phyloP scores from a whole-genome alignment of 805 yeast species.

The Maudiozyma pseudohumilis region DNA sequence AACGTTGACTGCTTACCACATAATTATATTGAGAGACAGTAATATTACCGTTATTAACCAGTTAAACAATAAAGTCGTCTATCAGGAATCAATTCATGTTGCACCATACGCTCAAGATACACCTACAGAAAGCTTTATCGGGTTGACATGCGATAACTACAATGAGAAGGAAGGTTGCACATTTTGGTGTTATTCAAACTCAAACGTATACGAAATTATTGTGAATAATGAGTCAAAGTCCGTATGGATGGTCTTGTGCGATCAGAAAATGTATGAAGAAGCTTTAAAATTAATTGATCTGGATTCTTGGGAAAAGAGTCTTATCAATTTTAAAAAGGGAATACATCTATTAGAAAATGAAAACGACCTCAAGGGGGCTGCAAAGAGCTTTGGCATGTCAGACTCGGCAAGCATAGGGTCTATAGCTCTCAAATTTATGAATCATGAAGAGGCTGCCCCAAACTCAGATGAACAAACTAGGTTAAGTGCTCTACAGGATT shows the following conservation, averaged over 20 bases:
- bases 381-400: slow-evolving; percentile 45
- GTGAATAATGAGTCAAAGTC: slow-evolving; percentile 59
- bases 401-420: slow-evolving; percentile 62
- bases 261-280: slow-evolving; percentile 45
- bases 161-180: slow-evolving; percentile 35
- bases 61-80: slow-evolving; percentile 39
- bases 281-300: slow-evolving; percentile 42
- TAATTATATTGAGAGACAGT: slow-evolving; percentile 37
- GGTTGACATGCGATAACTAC: slow-evolving; percentile 40
- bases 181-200: slow-evolving; percentile 63
- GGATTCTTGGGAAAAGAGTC: slow-evolving; percentile 35
- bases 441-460: slow-evolving; percentile 11
- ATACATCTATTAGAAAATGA: slow-evolving; percentile 32
- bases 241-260: slow-evolving; percentile 61
- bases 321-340: slow-evolving; percentile 47
- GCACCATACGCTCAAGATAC: slow-evolving; percentile 15
- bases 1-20: slow-evolving; percentile 44
- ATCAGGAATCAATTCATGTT: slow-evolving; percentile 30
- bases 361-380: slow-evolving; percentile 33
- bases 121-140: slow-evolving; percentile 32
- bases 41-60: slow-evolving; percentile 40
- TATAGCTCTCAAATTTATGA: slow-evolving; percentile 48
- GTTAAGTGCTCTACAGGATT: slow-evolving; percentile 38
- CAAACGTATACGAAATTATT: slow-evolving; percentile 60
- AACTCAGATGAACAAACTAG: slow-evolving; percentile 26